A percentile compares a stretch with the other conserved stretches of the same genome.
Conservation (phyloP, 2,329 filamentous ascomycete species). For the Phaeosphaeriaceae sp. region DNA sequence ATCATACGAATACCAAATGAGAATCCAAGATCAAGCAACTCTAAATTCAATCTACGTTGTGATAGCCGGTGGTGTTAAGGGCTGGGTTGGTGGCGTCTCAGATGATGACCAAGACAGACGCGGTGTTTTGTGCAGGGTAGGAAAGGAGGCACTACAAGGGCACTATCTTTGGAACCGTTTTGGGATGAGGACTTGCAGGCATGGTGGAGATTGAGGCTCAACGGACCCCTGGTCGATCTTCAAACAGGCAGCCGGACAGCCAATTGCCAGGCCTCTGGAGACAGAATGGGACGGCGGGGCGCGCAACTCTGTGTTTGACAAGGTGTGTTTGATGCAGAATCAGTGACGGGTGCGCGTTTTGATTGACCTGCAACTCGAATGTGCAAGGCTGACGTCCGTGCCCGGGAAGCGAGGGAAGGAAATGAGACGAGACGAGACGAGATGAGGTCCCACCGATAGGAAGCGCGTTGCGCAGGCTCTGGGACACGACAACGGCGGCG, state of each 20-base stretch:
- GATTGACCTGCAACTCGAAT: constrained; percentile 11
- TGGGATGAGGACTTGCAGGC: constrained; percentile 3
- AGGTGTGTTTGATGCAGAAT: constrained; percentile 27
- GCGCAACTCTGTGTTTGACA: constrained; percentile 20
- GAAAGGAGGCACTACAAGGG: constrained; percentile 9
- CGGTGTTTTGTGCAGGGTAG: constrained; percentile 7
- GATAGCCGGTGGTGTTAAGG: not conserved
- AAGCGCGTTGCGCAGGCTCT: not conserved
- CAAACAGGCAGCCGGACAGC: constrained; percentile 2
- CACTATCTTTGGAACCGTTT: constrained; percentile 8
- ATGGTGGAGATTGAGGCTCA: constrained; percentile 9
- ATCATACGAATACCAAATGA: constrained; percentile 45
- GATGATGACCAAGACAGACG: not conserved
- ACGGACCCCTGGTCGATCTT: not conserved
- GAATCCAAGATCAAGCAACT: constrained; percentile 19
- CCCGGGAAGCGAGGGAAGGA: constrained; percentile 22
- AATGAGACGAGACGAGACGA: constrained; percentile 26
- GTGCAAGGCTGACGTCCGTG: constrained; percentile 16
- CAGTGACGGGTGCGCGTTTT: constrained; percentile 12
- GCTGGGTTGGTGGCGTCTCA: constrained; percentile 8
- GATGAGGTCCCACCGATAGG: constrained; percentile 5
- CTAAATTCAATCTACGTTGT: not conserved
- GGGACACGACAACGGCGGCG: not conserved
- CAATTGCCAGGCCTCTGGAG: not conserved
- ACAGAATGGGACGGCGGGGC: not conserved